These are phyloP conservation scores for Cyberlindnera japonica DNA, from an alignment of 805 yeast genomes.

Conservation along the genomic window DNA sequence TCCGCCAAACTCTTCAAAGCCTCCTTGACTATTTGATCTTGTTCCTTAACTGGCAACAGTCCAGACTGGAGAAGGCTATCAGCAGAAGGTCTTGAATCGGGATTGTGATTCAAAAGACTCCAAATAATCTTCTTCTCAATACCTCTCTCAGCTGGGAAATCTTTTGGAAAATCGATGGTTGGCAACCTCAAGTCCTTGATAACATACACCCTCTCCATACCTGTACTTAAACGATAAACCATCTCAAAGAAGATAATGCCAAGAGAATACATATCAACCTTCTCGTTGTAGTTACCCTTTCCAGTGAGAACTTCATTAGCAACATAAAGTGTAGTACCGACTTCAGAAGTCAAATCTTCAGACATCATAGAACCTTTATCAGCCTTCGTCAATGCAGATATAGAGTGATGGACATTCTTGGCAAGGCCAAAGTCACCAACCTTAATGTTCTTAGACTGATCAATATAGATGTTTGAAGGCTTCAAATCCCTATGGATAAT, in stretches of 20 bases:
- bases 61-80: slow-evolving; percentile 73
- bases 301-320: slow-evolving; percentile 85
- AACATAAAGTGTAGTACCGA: slow-evolving; percentile 91
- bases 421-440: slow-evolving; percentile 98
- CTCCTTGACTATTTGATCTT: slow-evolving; percentile 84
- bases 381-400: slow-evolving; percentile 25
- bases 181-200: slow-evolving; percentile 60
- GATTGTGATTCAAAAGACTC: slow-evolving; percentile 72
- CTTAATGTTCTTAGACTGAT: slow-evolving; percentile 81
- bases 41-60: slow-evolving; percentile 80
- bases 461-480: slow-evolving; percentile 94
- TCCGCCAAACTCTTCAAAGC: slow-evolving; percentile 82
- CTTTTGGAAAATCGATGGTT: slow-evolving; percentile 64
- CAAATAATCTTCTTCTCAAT: slow-evolving; percentile 67
- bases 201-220: slow-evolving; percentile 85
- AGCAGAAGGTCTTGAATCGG: slow-evolving; percentile 78
- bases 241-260: slow-evolving; percentile 96
- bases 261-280: slow-evolving; percentile 92
- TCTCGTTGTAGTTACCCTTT: slow-evolving; percentile 75
- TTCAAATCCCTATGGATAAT: slow-evolving; percentile 93
- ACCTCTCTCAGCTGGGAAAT: slow-evolving; percentile 50
- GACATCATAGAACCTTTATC: slow-evolving; percentile 28
- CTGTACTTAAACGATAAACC: slow-evolving; percentile 81
- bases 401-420: slow-evolving; percentile 66
- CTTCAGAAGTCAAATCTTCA: slow-evolving; percentile 85